A percentile compares a stretch with the other conserved stretches of the same genome.
Conservation (phyloP, 371 early-diverging fungal species). For the Cladochytrium tenue region DNA sequence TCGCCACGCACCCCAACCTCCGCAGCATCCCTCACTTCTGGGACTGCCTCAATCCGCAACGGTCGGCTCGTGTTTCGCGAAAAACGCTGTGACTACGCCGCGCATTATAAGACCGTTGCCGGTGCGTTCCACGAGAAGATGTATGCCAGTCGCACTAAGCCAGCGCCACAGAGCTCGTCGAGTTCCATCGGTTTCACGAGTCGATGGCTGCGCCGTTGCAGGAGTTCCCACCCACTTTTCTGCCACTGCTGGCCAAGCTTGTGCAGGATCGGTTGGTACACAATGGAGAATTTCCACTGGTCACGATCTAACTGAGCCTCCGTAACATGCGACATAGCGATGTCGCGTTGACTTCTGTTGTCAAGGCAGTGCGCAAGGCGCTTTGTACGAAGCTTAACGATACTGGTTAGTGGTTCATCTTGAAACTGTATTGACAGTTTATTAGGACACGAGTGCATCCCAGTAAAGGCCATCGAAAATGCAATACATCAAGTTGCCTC, state of each 20-base stretch:
- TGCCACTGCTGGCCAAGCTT: constrained; percentile 20
- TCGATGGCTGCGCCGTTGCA: background rate
- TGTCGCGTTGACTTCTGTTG: no score
- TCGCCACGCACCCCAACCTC: no score
- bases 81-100: background rate
- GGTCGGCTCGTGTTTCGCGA: background rate
- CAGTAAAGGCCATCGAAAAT: background rate
- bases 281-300: no score
- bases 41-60: background rate
- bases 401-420: no score
- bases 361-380: constrained; percentile 16
- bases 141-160: no score
- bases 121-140: background rate
- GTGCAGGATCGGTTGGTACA: constrained; percentile 23
- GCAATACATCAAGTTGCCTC: background rate
- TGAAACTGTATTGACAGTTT: no score
- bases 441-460: background rate
- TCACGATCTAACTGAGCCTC: no score
- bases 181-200: background rate
- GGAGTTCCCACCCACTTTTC: constrained; percentile 3
- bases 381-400: constrained; percentile 1
- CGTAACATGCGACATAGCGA: no score
- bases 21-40: no score
- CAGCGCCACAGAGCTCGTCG: background rate
- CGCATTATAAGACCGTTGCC: background rate